These are phyloP conservation scores for Diplodia seriata DNA, from an alignment of 2,329 filamentous ascomycete species.

Conservation along the genomic window DNA sequence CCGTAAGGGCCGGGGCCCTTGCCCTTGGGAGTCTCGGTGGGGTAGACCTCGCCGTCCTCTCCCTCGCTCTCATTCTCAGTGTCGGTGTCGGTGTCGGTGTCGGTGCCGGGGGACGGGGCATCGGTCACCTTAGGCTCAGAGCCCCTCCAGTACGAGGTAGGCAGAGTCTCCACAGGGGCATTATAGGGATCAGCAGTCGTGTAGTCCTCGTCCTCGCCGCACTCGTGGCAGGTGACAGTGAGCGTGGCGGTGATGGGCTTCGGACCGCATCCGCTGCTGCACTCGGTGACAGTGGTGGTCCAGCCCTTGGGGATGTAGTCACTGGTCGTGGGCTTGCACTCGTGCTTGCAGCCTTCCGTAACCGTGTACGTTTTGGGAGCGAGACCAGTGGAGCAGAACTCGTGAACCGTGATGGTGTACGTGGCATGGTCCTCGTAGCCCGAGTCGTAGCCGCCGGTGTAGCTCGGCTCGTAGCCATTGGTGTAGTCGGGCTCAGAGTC, in stretches of 20 bases:
- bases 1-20: no score
- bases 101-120: neutral
- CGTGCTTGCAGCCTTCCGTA: constrained; percentile 6
- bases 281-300: constrained; percentile 6
- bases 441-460: neutral
- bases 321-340: neutral
- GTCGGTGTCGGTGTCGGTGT: neutral
- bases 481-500: neutral
- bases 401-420: constrained; percentile 16
- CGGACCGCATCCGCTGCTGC: neutral
- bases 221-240: constrained; percentile 17
- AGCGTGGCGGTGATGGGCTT: constrained; percentile 16
- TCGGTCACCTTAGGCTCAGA: neutral
- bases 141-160: neutral
- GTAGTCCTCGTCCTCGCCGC: neutral
- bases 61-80: neutral
- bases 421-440: neutral
- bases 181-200: neutral
- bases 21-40: no score
- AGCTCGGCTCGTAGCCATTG: no score
- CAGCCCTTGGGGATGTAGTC: neutral
- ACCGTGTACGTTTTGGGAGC: constrained; percentile 7
- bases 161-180: neutral
- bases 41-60: no score
- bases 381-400: constrained; percentile 23